These are phyloP conservation scores for Sorghum bicolor DNA, from an alignment of 176 grass and related monocot genomes.

Conservation along the genomic window DNA sequence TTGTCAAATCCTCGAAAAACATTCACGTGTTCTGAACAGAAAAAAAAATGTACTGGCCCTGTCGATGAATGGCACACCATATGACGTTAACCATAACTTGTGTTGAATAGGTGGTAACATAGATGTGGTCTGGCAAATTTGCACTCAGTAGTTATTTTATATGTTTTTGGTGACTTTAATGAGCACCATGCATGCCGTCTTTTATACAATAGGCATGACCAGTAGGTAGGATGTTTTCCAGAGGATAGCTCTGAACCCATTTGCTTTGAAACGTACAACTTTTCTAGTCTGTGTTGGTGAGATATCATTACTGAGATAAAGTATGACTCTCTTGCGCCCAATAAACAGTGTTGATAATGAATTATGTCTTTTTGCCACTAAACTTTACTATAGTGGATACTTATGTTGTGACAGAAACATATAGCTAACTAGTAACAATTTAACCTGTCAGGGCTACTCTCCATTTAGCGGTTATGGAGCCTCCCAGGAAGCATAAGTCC, in stretches of 20 bases:
- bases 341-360: not conserved
- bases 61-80: not conserved
- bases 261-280: not conserved
- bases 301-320: not conserved
- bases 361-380: not conserved
- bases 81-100: not conserved
- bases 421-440: slow-evolving; percentile 2
- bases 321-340: not conserved
- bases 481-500: not conserved
- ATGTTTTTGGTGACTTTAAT: not conserved
- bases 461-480: not conserved
- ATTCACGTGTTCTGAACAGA: not conserved
- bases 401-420: not conserved
- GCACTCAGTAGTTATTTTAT: not conserved
- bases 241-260: not conserved
- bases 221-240: not conserved
- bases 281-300: not conserved
- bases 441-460: slow-evolving; percentile 8
- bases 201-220: not conserved
- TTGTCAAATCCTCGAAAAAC: not conserved
- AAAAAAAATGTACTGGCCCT: not conserved
- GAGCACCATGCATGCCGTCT: not conserved
- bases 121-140: not conserved
- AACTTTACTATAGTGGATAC: not conserved
- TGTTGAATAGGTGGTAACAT: not conserved